phyloP scores from a whole-genome alignment of 352 stramenopile genomes.

The Elongisporangium prolatum region DNA sequence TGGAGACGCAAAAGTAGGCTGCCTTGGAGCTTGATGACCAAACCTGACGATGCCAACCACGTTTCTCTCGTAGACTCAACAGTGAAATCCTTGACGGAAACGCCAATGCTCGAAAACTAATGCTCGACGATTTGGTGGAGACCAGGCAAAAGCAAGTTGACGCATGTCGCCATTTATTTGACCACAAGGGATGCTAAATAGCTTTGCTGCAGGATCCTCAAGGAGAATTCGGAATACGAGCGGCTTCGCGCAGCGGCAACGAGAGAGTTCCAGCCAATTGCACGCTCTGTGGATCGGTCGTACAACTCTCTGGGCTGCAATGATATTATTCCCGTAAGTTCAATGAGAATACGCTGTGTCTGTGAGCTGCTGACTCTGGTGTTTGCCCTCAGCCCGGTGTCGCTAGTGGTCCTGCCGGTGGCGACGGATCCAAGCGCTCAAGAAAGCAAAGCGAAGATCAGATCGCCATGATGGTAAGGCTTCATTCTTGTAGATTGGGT shows the following conservation, averaged over 20 bases:
- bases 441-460: conserved; percentile 73
- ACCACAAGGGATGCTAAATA: background rate
- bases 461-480: conserved; percentile 60
- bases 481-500: background rate
- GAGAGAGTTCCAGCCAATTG: conserved; percentile 69
- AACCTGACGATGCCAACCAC: background rate
- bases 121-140: conserved; percentile 72
- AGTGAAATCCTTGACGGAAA: conserved; percentile 64
- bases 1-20: conserved; percentile 53
- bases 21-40: too few relatives aligned
- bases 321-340: conserved; percentile 62
- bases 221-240: conserved; percentile 73
- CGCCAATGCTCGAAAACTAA: conserved; percentile 56
- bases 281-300: conserved; percentile 60
- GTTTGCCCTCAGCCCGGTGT: conserved; percentile 6
- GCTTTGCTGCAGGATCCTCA: conserved; percentile 44
- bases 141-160: conserved; percentile 51
- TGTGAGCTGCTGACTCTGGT: too few relatives aligned
- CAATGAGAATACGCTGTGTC: background rate
- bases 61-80: conserved; percentile 27
- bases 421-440: conserved; percentile 24
- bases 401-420: background rate
- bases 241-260: conserved; percentile 47
- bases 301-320: conserved; percentile 81
- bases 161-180: background rate